A percentile compares a stretch with the other conserved stretches of the same genome.
Conservation (phyloP, 352 stramenopile species). For the Discostella stelligera region DNA sequence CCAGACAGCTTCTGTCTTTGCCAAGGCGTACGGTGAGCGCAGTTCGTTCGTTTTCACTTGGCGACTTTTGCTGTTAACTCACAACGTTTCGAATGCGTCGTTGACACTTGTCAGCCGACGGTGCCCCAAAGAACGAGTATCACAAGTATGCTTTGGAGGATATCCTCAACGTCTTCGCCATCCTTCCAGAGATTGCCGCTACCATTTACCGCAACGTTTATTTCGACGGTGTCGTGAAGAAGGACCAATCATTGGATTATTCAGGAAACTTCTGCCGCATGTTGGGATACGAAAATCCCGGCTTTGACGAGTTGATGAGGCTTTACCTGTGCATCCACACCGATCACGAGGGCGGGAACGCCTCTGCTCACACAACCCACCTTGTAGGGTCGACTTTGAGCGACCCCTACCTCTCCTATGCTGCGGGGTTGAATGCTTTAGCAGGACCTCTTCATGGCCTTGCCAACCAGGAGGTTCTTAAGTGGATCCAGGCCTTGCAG, state of each 20-base stretch:
- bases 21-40: slow-evolving; percentile 89
- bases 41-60: slow-evolving; percentile 3
- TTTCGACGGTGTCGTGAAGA: slow-evolving; percentile 92
- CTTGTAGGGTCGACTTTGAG: slow-evolving; percentile 95
- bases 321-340: slow-evolving; percentile 99
- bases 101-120: slow-evolving; percentile 62
- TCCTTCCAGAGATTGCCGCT: slow-evolving; percentile 95
- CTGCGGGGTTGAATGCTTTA: slow-evolving; percentile 95
- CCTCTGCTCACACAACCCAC: slow-evolving; percentile 97
- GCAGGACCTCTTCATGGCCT: slow-evolving; percentile 97
- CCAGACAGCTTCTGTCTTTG: slow-evolving; percentile 93
- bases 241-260: slow-evolving; percentile 96
- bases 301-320: slow-evolving; percentile 99
- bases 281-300: slow-evolving; percentile 93
- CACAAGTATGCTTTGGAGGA: slow-evolving; percentile 97
- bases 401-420: slow-evolving; percentile 97
- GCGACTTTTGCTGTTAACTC: neutral
- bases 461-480: slow-evolving; percentile 97
- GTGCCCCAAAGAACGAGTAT: slow-evolving; percentile 97
- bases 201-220: slow-evolving; percentile 99
- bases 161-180: slow-evolving; percentile 96
- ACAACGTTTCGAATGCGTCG: neutral
- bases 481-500: slow-evolving; percentile 90
- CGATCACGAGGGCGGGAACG: slow-evolving; percentile 99
- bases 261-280: slow-evolving; percentile 98